Evolutionary conservation across 2,329 filamentous ascomycete species (phyloP).

Genomic region (Verticillium nubilum): DNA sequence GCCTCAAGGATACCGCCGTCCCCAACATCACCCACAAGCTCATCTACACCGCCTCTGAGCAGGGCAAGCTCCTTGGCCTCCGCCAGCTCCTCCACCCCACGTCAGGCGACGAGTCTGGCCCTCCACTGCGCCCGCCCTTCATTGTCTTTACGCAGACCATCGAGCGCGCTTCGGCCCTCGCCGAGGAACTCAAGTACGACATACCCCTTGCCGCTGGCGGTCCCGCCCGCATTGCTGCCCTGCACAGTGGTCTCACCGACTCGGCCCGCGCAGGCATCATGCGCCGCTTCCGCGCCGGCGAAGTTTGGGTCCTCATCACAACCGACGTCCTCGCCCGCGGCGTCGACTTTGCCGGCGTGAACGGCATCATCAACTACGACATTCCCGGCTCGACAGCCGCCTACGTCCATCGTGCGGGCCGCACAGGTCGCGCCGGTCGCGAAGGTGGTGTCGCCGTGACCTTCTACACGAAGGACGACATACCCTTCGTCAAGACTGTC

Average conservation of each 20-base stretch:
- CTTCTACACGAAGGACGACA: constrained; percentile 92
- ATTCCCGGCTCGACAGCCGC: constrained; percentile 84
- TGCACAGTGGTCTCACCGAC: constrained; percentile 83
- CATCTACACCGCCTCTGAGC: constrained; percentile 85
- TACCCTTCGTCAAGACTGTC: constrained; percentile 81
- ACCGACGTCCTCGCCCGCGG: constrained; percentile 90
- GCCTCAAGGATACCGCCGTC: constrained; percentile 90
- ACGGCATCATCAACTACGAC: constrained; percentile 96
- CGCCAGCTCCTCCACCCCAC: constrained; percentile 82
- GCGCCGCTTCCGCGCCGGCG: constrained; percentile 82
- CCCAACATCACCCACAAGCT: constrained; percentile 88
- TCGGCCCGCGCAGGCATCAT: constrained; percentile 73
- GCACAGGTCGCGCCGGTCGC: constrained; percentile 83
- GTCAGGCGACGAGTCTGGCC: constrained; percentile 46
- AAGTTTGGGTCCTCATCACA: constrained; percentile 95
- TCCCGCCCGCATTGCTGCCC: constrained; percentile 75
- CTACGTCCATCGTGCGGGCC: constrained; percentile 89
- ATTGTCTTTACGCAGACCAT: constrained; percentile 97
- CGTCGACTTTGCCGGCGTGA: constrained; percentile 91
- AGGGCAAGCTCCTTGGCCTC: constrained; percentile 86
- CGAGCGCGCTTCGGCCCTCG: constrained; percentile 77
- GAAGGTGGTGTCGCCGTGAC: constrained; percentile 87
- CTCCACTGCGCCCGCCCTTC: constrained; percentile 75
- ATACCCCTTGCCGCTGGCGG: constrained; percentile 86
- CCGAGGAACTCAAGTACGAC: constrained; percentile 89